Evolutionary conservation across 2,329 filamentous ascomycete species (phyloP).

Genomic region (Aureobasidium sp.): DNA sequence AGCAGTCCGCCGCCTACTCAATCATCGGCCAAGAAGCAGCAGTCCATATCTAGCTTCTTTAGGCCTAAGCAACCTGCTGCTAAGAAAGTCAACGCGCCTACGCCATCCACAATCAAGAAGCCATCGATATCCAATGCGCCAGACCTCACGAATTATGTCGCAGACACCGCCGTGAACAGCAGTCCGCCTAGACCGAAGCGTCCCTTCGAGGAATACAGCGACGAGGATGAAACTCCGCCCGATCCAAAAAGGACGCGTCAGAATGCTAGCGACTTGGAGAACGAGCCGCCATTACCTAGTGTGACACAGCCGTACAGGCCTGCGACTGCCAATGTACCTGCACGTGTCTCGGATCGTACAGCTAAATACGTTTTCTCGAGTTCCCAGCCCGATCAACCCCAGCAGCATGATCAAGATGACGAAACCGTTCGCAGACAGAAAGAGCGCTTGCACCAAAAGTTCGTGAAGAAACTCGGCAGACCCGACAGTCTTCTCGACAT

Average conservation of each 20-base stretch:
- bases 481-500: conserved; percentile 70
- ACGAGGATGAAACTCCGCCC: conserved; percentile 29
- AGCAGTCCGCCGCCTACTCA: conserved; percentile 12
- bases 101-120: conserved; percentile 45
- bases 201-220: conserved; percentile 33
- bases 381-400: conserved; percentile 29
- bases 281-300: not conserved
- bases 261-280: conserved; percentile 9
- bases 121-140: conserved; percentile 12
- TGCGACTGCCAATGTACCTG: conserved; percentile 13
- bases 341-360: conserved; percentile 37
- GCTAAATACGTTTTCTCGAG: conserved; percentile 52
- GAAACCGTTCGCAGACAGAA: conserved; percentile 50
- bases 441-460: conserved; percentile 68
- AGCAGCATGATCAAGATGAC: conserved; percentile 34
- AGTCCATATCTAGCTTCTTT: conserved; percentile 82
- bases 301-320: conserved; percentile 19
- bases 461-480: conserved; percentile 82
- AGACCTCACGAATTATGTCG: conserved; percentile 11
- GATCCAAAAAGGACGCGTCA: conserved; percentile 24
- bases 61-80: conserved; percentile 34
- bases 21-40: conserved; percentile 55
- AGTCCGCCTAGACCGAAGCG: conserved; percentile 18
- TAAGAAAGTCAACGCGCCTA: conserved; percentile 62
- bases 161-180: not conserved